Conservation (phyloP, 495 filamentous ascomycete species). For the Penicillium macrosclerotiorum region DNA sequence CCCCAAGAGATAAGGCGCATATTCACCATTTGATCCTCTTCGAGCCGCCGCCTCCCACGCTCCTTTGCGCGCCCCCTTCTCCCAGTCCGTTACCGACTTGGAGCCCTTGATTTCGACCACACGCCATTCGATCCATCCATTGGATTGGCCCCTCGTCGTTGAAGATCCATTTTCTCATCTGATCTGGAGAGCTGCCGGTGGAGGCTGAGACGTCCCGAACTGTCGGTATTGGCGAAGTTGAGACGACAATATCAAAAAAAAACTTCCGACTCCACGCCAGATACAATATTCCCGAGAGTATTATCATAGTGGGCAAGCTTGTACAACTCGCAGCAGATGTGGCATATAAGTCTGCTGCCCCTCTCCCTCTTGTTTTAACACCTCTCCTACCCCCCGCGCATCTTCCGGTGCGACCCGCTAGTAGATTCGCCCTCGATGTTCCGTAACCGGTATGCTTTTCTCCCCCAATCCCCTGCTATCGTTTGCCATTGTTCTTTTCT, state of each 20-base stretch:
- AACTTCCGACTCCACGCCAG: no score
- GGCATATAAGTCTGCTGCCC: neutral
- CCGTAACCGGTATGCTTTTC: conserved; percentile 23
- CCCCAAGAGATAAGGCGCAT: no score
- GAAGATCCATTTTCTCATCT: neutral
- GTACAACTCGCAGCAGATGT: conserved; percentile 6
- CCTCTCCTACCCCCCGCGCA: conserved; percentile 4
- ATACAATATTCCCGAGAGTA: no score
- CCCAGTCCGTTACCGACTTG: no score
- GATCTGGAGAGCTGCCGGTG: no score
- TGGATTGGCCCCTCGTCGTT: no score
- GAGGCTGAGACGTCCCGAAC: no score
- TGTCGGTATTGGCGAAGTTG: no score
- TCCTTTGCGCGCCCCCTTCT: neutral
- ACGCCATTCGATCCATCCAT: no score
- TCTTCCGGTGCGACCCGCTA: neutral
- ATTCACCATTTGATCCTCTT: no score
- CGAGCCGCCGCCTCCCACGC: neutral
- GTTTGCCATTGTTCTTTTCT: neutral
- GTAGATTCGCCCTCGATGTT: conserved; percentile 22
- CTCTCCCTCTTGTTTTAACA: conserved; percentile 3
- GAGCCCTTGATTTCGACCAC: no score
- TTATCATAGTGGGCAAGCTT: neutral
- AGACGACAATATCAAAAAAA: no score
- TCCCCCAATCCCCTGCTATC: neutral